These are phyloP conservation scores for Sporothrix inflata DNA, from an alignment of 2,329 filamentous ascomycete species.

Conservation along the genomic window DNA sequence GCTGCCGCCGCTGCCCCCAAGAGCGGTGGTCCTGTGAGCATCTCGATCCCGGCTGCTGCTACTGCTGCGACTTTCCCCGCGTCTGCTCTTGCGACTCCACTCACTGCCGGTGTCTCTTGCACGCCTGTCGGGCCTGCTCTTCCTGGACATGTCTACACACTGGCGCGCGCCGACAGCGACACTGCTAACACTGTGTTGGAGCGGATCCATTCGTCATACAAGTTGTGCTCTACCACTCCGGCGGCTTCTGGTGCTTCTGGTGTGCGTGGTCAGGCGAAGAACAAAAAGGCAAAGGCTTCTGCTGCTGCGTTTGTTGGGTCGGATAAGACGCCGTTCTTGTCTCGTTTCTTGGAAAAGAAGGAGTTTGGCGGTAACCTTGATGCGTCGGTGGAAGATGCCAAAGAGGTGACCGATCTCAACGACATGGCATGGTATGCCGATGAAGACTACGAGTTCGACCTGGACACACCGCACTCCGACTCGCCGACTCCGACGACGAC, in stretches of 20 bases:
- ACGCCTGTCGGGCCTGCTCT: slow-evolving; percentile 35
- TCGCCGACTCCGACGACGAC: slow-evolving; percentile 30
- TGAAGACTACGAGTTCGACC: slow-evolving; percentile 58
- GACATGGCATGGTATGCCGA: slow-evolving; percentile 48
- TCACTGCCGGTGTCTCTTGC: neutral
- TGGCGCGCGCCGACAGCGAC: slow-evolving; percentile 62
- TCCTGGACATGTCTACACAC: slow-evolving; percentile 63
- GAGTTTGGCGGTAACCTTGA: slow-evolving; percentile 64
- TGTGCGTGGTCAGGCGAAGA: neutral
- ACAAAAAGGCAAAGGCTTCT: slow-evolving; percentile 28
- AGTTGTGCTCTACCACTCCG: slow-evolving; percentile 45
- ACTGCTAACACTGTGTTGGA: slow-evolving; percentile 55
- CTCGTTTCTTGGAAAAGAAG: slow-evolving; percentile 63
- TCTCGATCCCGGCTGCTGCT: slow-evolving; percentile 31
- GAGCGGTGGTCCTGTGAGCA: slow-evolving; percentile 19
- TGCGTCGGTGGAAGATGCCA: slow-evolving; percentile 62
- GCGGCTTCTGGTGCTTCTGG: neutral
- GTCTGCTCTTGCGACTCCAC: neutral
- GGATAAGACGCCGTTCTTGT: slow-evolving; percentile 67
- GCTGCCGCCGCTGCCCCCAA: neutral
- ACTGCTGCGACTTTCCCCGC: slow-evolving; percentile 16
- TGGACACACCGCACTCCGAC: slow-evolving; percentile 36
- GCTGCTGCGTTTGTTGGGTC: slow-evolving; percentile 54
- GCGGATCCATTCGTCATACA: slow-evolving; percentile 59
- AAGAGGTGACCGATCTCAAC: slow-evolving; percentile 57